Percentiles rank a stretch among this genome's conserved stretches.
Conservation (phyloP, 1,139 yeast genomes). For the Diutina rugosa region DNA sequence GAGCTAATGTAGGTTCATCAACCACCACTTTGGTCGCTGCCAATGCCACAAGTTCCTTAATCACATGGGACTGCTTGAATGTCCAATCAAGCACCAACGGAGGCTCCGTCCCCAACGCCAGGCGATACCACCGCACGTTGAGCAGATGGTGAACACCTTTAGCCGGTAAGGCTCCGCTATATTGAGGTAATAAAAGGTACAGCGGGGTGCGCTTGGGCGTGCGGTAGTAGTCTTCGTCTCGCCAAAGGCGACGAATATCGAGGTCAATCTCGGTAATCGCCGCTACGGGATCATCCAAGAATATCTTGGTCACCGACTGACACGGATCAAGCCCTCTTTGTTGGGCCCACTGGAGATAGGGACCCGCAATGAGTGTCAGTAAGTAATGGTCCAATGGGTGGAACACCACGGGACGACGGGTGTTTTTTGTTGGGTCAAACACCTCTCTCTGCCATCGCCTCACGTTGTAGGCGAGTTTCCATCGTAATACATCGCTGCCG, state of each 20-base stretch:
- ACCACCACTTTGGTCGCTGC: neutral
- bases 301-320: neutral
- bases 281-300: neutral
- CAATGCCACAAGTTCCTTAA: neutral
- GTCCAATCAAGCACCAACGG: neutral
- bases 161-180: neutral
- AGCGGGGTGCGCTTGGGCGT: neutral
- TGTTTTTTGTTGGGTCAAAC: neutral
- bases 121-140: neutral
- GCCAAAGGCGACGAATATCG: neutral
- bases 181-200: neutral
- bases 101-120: neutral
- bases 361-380: neutral
- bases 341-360: neutral
- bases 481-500: neutral
- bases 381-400: neutral
- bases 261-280: neutral
- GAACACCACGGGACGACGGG: neutral
- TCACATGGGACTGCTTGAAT: neutral
- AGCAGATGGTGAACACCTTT: neutral
- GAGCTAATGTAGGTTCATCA: neutral
- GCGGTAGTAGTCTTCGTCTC: neutral
- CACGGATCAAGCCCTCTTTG: neutral
- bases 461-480: neutral
- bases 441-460: neutral